phyloP scores from a whole-genome alignment of 169 alveolate species.

The Plasmodium fragile region DNA sequence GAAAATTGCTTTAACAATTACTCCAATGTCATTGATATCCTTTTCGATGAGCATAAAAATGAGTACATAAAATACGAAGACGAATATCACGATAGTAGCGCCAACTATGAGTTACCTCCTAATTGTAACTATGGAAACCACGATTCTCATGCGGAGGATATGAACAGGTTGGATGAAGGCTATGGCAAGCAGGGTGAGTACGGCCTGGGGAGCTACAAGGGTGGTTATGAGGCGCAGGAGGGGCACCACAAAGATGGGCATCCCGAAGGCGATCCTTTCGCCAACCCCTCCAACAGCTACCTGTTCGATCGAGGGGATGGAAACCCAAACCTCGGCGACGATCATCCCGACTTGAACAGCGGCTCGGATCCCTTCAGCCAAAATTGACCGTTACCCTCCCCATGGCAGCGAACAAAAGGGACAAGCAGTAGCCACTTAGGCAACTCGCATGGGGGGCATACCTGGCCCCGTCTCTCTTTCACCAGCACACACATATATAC shows the following conservation, averaged over 20 bases:
- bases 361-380: neutral
- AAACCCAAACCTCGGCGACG: neutral
- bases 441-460: neutral
- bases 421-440: neutral
- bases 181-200: neutral
- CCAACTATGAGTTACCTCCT: neutral
- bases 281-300: neutral
- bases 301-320: neutral
- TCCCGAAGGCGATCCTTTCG: neutral
- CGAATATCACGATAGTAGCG: neutral
- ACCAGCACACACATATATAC: neutral
- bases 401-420: neutral
- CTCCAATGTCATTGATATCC: slow-evolving; percentile 46
- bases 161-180: neutral
- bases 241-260: neutral
- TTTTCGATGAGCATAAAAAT: slow-evolving; percentile 56
- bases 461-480: no score
- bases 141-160: neutral
- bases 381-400: neutral
- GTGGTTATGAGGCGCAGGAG: neutral
- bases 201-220: neutral
- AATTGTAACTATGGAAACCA: neutral
- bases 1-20: slow-evolving; percentile 25
- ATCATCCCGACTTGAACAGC: neutral
- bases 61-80: slow-evolving; percentile 17